Percentiles rank a stretch among this genome's conserved stretches.
Evolutionary conservation across 2,329 filamentous ascomycete genomes (phyloP).

Genomic region (Scedosporium boydii): DNA sequence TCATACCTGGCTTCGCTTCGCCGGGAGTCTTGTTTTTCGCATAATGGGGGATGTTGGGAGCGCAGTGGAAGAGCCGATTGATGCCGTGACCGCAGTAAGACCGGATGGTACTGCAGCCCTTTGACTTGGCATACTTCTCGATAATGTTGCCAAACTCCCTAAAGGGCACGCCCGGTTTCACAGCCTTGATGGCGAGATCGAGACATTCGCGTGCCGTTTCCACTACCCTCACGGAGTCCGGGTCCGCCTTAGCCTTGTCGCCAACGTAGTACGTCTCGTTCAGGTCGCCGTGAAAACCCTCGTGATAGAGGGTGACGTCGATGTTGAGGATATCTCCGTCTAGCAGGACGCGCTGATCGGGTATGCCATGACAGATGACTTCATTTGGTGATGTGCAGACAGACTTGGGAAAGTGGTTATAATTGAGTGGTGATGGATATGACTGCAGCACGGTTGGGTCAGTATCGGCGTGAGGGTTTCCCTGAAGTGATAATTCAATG

Average conservation of each 20-base stretch:
- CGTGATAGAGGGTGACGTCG: conserved; percentile 89
- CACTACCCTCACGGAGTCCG: conserved; percentile 81
- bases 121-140: conserved; percentile 84
- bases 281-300: conserved; percentile 88
- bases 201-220: conserved; percentile 85
- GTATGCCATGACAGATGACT: conserved; percentile 97
- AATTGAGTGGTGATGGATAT: conserved; percentile 91
- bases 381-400: conserved; percentile 96
- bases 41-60: conserved; percentile 93
- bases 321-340: conserved; percentile 98
- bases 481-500: not conserved
- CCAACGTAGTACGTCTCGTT: conserved; percentile 99
- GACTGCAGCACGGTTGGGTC: conserved; percentile 43
- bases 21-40: conserved; percentile 97
- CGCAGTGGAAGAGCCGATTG: conserved; percentile 85
- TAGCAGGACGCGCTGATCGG: conserved; percentile 74
- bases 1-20: conserved; percentile 91
- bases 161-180: conserved; percentile 89
- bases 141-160: conserved; percentile 90
- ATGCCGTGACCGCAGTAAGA: conserved; percentile 96
- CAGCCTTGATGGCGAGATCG: conserved; percentile 79
- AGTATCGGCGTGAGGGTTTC: not conserved
- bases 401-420: conserved; percentile 94
- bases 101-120: conserved; percentile 81
- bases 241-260: conserved; percentile 71